phyloP scores from a whole-genome alignment of 257 asterid genomes.

The Sherardia arvensis region DNA sequence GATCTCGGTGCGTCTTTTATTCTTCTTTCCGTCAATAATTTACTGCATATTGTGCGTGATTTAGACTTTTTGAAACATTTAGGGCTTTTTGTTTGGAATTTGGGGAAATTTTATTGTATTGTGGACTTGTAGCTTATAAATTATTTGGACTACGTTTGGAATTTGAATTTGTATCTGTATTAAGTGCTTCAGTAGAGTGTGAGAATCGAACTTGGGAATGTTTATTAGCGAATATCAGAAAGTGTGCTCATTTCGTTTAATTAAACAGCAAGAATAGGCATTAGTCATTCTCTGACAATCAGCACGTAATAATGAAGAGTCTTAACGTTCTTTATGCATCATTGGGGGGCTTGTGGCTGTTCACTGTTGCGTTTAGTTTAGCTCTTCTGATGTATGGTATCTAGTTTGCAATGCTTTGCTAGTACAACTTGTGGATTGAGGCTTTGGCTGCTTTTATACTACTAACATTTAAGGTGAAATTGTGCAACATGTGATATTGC shows the following conservation, averaged over 20 bases:
- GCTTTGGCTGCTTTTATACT: neutral
- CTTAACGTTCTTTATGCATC: neutral
- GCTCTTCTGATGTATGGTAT: neutral
- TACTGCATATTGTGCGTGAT: neutral
- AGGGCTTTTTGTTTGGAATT: neutral
- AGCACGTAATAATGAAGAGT: no score
- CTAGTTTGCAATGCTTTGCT: neutral
- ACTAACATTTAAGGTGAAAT: neutral
- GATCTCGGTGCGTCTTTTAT: conserved; percentile 58
- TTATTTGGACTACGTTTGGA: neutral
- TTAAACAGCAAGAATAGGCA: neutral
- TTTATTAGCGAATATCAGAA: neutral
- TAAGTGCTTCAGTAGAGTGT: neutral
- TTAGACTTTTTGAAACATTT: neutral
- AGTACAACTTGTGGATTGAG: neutral
- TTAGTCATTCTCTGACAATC: no score
- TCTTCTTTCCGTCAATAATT: neutral
- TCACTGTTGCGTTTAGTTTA: neutral
- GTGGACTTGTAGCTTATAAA: neutral
- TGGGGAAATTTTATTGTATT: neutral
- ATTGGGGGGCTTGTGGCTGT: neutral
- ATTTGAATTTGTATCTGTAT: neutral
- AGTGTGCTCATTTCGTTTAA: neutral
- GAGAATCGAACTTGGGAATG: neutral
- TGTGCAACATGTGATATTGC: neutral